Base-by-base conservation (phyloP, 2,329 filamentous ascomycete genomes). In the Cytospora paraplurivora region DNA sequence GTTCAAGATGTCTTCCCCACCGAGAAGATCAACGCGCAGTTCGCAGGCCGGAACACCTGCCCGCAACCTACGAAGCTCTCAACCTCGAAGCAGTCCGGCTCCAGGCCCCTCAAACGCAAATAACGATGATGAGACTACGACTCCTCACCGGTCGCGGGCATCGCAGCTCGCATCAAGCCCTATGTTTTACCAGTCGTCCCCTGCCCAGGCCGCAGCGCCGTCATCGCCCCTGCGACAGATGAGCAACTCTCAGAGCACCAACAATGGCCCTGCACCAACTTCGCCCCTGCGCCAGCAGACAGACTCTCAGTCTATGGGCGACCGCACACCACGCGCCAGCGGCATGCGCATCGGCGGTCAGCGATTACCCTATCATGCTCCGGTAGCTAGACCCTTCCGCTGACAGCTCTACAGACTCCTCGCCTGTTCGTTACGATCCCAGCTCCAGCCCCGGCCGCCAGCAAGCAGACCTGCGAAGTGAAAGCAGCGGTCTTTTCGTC, bases 401-500 rank as follows among this genome's bases (percentile, higher is more conserved):
- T 59, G 19, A 47, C 19, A 49, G 5, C 13, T 27, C 63, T 71
- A 44, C 69, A 97, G 94, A 93, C 72, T 98, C 94, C 0, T 98
- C 94, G 1, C 94, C 94, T 1, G 92, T 98, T 69, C 87, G 88
- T 74, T 98, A 97, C 74, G 91, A 92, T 62, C 88, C 92, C 41
- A 97, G 92, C 76, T 97, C 94, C 44, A 96, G 91, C 72, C 92
- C 92, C 33, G 88, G 86, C n/a, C 86, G 86, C 78, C 84, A 67
- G 58, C 87, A 88, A 68, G 89, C 90, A 59, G 88, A 94, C 73
- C 81, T 92, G 66, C 86, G 86, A 69, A 96, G 91, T 75, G 92
- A 92, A 72, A 92, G 89, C 78, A 97, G 93, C 72, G 91, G 88
- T 6, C 82, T 98, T 35, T 98, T 98, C 73, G 89, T 97, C 38